Conservation (phyloP, 192 early-diverging fungal genomes). For the Backusella westeae region DNA sequence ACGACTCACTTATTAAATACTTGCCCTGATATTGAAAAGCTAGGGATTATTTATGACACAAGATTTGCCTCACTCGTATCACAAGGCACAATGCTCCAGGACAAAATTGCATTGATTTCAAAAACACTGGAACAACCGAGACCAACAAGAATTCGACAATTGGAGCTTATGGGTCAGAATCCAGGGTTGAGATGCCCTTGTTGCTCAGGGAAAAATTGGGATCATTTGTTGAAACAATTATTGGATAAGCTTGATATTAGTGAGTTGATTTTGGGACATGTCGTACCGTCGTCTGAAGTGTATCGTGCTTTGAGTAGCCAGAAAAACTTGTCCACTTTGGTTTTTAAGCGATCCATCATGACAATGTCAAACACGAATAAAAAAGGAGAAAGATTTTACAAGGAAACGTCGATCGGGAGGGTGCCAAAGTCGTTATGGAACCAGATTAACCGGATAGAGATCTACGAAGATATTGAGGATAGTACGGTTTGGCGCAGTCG, state of each 20-base stretch:
- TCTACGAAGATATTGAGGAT: not conserved
- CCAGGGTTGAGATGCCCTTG: not conserved
- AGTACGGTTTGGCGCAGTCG: not conserved
- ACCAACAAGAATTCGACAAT: not conserved
- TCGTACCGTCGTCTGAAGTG: not conserved
- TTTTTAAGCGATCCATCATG: not conserved
- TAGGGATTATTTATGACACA: not conserved
- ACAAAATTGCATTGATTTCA: not conserved
- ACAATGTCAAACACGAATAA: not conserved
- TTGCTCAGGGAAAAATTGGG: not conserved
- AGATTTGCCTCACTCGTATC: not conserved
- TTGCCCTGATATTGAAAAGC: not conserved
- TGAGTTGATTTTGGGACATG: not conserved
- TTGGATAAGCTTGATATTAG: not conserved
- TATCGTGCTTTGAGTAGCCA: not conserved
- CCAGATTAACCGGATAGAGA: not conserved
- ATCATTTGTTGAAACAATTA: not conserved
- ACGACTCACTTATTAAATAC: not conserved
- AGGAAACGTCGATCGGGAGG: not conserved
- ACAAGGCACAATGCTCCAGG: constrained; percentile 1
- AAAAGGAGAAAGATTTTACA: not conserved
- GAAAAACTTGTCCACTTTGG: not conserved
- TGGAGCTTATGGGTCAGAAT: not conserved
- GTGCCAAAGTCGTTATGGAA: not conserved
- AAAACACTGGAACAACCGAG: not conserved